Evolutionary conservation across 2,329 filamentous ascomycete genomes (phyloP).

Genomic region (Apiospora malaysiana): DNA sequence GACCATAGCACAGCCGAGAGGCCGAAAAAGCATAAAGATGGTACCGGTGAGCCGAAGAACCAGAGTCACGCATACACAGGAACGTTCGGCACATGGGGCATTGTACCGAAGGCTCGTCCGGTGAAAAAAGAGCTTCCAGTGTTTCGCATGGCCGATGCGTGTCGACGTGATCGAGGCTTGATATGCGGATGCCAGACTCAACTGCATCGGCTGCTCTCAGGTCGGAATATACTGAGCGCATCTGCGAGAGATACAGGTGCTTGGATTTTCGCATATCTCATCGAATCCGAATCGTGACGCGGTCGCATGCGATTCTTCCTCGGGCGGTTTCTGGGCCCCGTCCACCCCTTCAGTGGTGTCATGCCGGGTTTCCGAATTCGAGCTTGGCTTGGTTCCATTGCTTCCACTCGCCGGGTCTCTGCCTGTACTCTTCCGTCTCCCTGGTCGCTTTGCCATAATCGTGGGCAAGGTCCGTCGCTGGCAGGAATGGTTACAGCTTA

Average conservation of each 20-base stretch:
- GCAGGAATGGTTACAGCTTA: no score
- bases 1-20: neutral
- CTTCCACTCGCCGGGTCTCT: no score
- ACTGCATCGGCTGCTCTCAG: neutral
- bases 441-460: neutral
- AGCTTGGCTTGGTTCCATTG: neutral
- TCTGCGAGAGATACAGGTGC: neutral
- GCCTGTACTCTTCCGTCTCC: neutral
- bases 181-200: neutral
- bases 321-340: neutral
- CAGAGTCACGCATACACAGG: neutral
- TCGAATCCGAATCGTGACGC: neutral
- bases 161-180: neutral
- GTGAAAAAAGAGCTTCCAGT: neutral
- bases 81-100: conserved; percentile 4
- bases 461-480: neutral
- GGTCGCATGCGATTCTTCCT: neutral
- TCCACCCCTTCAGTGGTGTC: neutral
- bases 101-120: neutral
- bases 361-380: neutral
- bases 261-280: neutral
- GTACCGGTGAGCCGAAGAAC: neutral
- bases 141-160: neutral
- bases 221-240: neutral
- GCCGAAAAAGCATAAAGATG: neutral